Evolutionary conservation across 176 grass and related monocot species (phyloP), one percentile per base, ranked within the genome.

Genomic region (Poa pratensis): DNA sequence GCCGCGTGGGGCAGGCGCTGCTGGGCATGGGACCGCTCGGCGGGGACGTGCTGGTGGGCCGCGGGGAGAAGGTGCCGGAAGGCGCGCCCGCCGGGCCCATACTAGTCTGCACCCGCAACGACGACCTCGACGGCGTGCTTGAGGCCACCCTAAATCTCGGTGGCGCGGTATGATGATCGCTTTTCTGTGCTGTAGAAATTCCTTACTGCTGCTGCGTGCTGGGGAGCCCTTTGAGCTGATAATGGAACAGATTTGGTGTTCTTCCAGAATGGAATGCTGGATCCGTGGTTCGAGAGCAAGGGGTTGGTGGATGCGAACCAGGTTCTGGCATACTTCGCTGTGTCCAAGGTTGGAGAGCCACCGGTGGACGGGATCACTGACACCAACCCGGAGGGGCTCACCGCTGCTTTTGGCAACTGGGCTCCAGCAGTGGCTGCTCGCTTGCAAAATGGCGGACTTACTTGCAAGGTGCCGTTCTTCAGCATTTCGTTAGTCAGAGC

Each of bases 241-340:
- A 89, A 82, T 89, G 74, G 60, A 93, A 87, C 92, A 89, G 96
- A 98, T 90, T 92, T 98, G 78, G 93, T 98, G 61, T 98, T 98
- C 82, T 95, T 98, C 87, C 96, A 98, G 96, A 98, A 98, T 72
- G 96, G 96, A 14, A 98, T 98, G 96, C 76, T 98, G 67, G 96
- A 98, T 16, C 96, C 96, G 19, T 98, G 96, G 96, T 88, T 98
- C 2, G 46, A 95, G 77, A 98, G 89, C 86, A 95, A 98, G 81
- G 96, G 96, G 16, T 70, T 98, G 54, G 88, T 82, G 68, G 86
- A 94, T 39, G 83, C 96, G 15, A 92, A 95, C 75, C 96, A 98
- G 82, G 93, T 98, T 1, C 82, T 98, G 69, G 96, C 96, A 9
- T 95, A 95, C 81, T 98, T 98, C 64, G 96, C 96, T 15, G 71